phyloP scores from a whole-genome alignment of 2,329 filamentous ascomycete species.

The Alternaria sp. region DNA sequence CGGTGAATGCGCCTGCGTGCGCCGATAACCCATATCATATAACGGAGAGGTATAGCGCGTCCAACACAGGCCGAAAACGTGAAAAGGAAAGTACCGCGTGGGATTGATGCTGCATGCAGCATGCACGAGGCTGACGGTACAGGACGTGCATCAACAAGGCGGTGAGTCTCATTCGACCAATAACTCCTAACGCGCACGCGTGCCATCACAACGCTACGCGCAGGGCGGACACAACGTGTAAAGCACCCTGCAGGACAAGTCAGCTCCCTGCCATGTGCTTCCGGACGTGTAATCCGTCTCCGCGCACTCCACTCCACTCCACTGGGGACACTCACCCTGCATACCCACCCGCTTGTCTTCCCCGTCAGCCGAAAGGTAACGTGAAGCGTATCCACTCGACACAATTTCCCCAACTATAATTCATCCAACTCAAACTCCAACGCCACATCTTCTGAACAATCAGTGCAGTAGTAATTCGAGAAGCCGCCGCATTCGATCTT shows the following conservation, averaged over 20 bases:
- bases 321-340: neutral
- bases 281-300: neutral
- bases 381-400: constrained; percentile 1
- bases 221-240: constrained; percentile 4
- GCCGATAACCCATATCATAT: neutral
- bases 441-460: constrained; percentile 53
- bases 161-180: constrained; percentile 8
- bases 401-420: constrained; percentile 19
- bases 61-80: neutral
- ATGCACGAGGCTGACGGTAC: neutral
- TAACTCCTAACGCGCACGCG: constrained; percentile 6
- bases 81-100: neutral
- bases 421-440: constrained; percentile 54
- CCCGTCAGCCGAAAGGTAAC: neutral
- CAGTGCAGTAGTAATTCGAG: constrained; percentile 53
- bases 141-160: neutral
- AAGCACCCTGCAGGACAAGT: constrained; percentile 14
- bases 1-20: neutral
- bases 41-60: neutral
- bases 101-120: neutral
- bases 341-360: neutral
- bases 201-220: neutral
- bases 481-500: constrained; percentile 51
- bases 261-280: neutral
- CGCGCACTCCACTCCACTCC: neutral